phyloP scores from a whole-genome alignment of 2,329 filamentous ascomycete genomes.

The Berkeleyomyces rouxiae region DNA sequence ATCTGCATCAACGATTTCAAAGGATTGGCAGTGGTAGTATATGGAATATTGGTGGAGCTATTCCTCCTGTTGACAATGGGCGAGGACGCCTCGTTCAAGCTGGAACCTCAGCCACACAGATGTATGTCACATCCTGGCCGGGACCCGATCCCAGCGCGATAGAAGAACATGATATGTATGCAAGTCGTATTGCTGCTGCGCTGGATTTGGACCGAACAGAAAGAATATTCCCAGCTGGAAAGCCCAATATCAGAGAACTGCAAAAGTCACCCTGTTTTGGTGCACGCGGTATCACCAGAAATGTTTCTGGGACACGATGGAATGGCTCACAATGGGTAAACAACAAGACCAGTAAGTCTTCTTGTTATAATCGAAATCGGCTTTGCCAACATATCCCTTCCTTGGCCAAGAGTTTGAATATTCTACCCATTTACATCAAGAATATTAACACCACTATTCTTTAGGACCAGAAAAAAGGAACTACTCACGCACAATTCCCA shows the following conservation, averaged over 20 bases:
- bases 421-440: too few relatives aligned
- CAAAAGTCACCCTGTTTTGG: constrained; percentile 18
- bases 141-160: constrained; percentile 26
- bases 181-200: constrained; percentile 60
- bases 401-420: too few relatives aligned
- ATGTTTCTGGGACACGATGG: constrained; percentile 20
- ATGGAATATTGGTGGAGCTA: constrained; percentile 9
- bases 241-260: constrained; percentile 16
- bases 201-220: constrained; percentile 58
- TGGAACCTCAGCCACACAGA: constrained; percentile 50
- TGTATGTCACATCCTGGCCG: constrained; percentile 37
- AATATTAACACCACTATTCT: background rate
- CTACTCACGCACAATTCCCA: constrained; percentile 4
- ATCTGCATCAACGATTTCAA: background rate
- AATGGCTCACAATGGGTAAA: constrained; percentile 26
- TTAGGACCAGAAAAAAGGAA: background rate
- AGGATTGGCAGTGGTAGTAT: constrained; percentile 4
- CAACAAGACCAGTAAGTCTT: constrained; percentile 9
- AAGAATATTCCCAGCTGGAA: constrained; percentile 39
- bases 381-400: too few relatives aligned
- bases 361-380: background rate
- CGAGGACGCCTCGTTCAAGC: constrained; percentile 48
- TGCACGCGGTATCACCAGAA: constrained; percentile 11
- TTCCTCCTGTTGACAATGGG: constrained; percentile 39
- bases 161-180: constrained; percentile 51